These are phyloP conservation scores for Stentor roeselii DNA, from an alignment of 73 alveolate genomes.

Conservation along the genomic window DNA sequence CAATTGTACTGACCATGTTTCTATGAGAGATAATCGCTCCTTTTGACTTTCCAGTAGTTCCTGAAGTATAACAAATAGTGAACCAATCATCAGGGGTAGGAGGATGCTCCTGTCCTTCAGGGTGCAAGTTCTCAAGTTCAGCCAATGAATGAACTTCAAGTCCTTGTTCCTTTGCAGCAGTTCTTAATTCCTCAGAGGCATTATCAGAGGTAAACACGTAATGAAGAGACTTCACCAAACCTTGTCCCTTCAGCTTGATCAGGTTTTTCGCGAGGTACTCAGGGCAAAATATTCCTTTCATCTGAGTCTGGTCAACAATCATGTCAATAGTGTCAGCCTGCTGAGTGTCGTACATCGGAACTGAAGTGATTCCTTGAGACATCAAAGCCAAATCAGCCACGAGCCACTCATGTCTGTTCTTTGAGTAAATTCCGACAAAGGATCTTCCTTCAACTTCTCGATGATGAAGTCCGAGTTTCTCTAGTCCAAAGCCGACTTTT, in stretches of 20 bases:
- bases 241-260: background rate
- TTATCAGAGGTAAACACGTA: background rate
- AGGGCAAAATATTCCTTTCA: background rate
- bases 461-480: background rate
- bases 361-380: slow-evolving; percentile 66
- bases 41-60: slow-evolving; percentile 88
- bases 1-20: slow-evolving; percentile 42
- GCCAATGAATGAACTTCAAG: background rate
- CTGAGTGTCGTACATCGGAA: slow-evolving; percentile 81
- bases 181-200: background rate
- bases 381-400: slow-evolving; percentile 64
- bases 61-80: slow-evolving; percentile 71
- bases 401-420: slow-evolving; percentile 87
- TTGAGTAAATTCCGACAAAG: slow-evolving; percentile 80
- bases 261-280: background rate
- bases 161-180: background rate
- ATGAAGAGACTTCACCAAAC: background rate
- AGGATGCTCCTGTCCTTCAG: background rate
- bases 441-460: slow-evolving; percentile 1
- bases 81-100: slow-evolving; percentile 27
- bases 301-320: background rate
- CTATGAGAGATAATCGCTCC: slow-evolving; percentile 86
- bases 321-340: slow-evolving; percentile 49
- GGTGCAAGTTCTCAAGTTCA: background rate
- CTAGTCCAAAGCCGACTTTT: background rate